These are phyloP conservation scores for Debaryomyces nepalensis DNA, from an alignment of 1,139 yeast species.

Conservation along the genomic window DNA sequence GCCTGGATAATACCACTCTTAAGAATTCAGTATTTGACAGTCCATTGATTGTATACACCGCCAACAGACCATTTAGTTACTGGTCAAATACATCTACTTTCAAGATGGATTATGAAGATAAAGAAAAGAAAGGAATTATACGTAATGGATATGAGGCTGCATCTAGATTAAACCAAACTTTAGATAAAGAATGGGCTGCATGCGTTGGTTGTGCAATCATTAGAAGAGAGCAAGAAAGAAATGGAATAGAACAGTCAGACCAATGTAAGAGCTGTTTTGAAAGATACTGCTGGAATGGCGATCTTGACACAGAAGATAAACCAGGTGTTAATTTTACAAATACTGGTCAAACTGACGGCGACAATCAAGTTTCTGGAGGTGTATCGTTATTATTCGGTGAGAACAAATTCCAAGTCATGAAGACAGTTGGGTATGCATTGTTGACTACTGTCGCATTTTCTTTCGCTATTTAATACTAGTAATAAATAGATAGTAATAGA, in stretches of 20 bases:
- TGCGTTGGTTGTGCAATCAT: constrained; percentile 91
- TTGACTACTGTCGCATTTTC: constrained; percentile 17
- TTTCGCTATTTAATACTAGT: background rate
- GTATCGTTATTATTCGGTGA: constrained; percentile 14
- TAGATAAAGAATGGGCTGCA: constrained; percentile 68
- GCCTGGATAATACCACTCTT: background rate
- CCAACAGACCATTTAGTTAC: constrained; percentile 73
- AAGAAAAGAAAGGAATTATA: constrained; percentile 64
- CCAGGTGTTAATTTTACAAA: constrained; percentile 48
- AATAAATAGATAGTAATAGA: background rate
- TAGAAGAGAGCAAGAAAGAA: constrained; percentile 79
- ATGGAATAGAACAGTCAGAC: constrained; percentile 61
- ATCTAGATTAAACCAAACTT: constrained; percentile 72
- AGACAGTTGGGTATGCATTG: constrained; percentile 19
- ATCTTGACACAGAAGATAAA: constrained; percentile 26
- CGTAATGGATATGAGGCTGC: constrained; percentile 82
- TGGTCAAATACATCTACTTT: constrained; percentile 75
- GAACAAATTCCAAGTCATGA: constrained; percentile 13
- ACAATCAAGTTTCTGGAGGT: constrained; percentile 27
- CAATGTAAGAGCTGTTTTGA: constrained; percentile 77
- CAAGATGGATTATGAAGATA: constrained; percentile 62
- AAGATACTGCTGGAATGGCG: constrained; percentile 85
- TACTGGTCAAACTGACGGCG: constrained; percentile 49
- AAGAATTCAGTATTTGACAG: constrained; percentile 45
- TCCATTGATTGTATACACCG: constrained; percentile 79